phyloP scores from a whole-genome alignment of 148 eudicot species.

The Linanthus parryae region DNA sequence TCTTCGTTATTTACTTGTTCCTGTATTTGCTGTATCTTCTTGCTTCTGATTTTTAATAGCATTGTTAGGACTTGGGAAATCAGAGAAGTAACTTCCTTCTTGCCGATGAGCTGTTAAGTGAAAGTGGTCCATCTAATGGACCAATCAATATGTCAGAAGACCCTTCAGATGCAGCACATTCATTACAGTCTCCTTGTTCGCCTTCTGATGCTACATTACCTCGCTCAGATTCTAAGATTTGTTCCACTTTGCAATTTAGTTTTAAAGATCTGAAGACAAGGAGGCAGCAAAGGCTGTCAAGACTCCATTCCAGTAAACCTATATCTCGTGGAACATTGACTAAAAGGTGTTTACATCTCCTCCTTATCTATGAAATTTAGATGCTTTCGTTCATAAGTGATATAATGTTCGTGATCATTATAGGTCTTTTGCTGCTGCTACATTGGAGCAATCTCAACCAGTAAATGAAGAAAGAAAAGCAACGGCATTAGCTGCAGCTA shows the following conservation, averaged over 20 bases:
- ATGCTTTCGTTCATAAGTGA: constrained; percentile 3
- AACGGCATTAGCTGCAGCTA: constrained; percentile 81
- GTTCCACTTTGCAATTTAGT: constrained; percentile 65
- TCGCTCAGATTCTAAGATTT: constrained; percentile 30
- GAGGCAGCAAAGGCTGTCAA: constrained; percentile 55
- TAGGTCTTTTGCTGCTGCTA: constrained; percentile 78
- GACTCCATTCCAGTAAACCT: constrained; percentile 28
- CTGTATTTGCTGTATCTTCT: no score
- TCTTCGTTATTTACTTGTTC: no score
- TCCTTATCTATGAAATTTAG: background rate
- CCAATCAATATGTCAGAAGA: constrained; percentile 20
- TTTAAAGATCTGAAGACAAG: constrained; percentile 56
- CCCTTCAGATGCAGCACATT: constrained; percentile 22
- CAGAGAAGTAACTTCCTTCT: background rate
- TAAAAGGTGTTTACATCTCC: constrained; percentile 33
- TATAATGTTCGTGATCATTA: constrained; percentile 14
- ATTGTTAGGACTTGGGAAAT: background rate
- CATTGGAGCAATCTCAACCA: constrained; percentile 60
- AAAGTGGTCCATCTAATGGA: background rate
- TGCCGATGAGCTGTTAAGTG: background rate
- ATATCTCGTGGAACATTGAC: constrained; percentile 20
- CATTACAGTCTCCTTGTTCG: constrained; percentile 21
- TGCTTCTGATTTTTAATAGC: no score
- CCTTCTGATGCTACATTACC: constrained; percentile 24
- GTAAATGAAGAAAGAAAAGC: constrained; percentile 64